These are phyloP conservation scores for Candida boidinii DNA, from an alignment of 805 yeast genomes.

Conservation along the genomic window DNA sequence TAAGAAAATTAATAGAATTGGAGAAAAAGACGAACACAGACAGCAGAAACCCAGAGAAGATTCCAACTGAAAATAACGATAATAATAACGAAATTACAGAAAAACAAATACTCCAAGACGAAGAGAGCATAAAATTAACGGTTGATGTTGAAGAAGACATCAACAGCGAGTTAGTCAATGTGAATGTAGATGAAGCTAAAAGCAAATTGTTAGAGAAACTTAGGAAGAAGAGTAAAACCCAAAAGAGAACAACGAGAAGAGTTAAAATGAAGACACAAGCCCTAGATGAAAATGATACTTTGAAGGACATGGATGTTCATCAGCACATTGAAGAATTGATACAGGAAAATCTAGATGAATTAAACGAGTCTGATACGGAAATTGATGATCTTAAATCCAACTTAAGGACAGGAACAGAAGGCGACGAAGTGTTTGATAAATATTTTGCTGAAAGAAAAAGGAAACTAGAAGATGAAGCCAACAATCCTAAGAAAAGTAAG, in stretches of 20 bases:
- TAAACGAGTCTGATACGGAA: constrained; percentile 14
- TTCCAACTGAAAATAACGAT: no score
- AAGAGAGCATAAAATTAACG: no score
- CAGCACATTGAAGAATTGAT: constrained; percentile 6
- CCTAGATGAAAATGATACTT: constrained; percentile 18
- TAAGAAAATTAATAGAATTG: constrained; percentile 7
- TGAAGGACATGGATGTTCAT: constrained; percentile 33
- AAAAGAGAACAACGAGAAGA: constrained; percentile 44
- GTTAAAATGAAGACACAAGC: constrained; percentile 37
- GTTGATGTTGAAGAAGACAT: constrained; percentile 5
- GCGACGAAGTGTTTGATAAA: no score
- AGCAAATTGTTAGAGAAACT: constrained; percentile 6
- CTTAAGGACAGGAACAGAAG: no score
- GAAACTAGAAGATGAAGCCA: constrained; percentile 14
- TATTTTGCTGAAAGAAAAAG: constrained; percentile 3
- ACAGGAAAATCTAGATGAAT: constrained; percentile 12
- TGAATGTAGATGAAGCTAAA: neutral
- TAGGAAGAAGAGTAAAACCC: constrained; percentile 32
- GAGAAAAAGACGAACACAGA: constrained; percentile 9
- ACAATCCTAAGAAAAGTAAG: neutral
- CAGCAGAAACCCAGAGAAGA: constrained; percentile 14
- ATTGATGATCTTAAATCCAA: constrained; percentile 7
- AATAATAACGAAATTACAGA: no score
- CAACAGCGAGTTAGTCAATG: neutral
- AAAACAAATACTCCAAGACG: no score